A percentile compares a stretch with the other conserved stretches of the same genome.
Conservation (phyloP, 106 monocot genomes). For the Acanthochlamys bracteata region DNA sequence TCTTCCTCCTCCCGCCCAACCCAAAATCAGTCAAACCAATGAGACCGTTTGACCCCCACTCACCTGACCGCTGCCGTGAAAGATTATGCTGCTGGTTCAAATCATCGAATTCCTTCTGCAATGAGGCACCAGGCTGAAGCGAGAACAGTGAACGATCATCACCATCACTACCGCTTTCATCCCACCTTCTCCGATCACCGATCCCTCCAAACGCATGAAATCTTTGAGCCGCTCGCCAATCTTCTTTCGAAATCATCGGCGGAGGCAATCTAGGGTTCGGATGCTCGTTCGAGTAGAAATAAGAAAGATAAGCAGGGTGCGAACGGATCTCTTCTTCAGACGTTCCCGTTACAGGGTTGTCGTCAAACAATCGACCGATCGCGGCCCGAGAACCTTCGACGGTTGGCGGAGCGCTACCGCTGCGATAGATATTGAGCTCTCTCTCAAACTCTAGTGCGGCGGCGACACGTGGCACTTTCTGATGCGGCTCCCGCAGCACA, state of each 20-base stretch:
- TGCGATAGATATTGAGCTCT: constrained; percentile 50
- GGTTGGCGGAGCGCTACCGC: constrained; percentile 83
- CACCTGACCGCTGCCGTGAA: constrained; percentile 12
- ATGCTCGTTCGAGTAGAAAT: constrained; percentile 49
- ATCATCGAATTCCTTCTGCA: constrained; percentile 1
- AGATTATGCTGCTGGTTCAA: constrained; percentile 6
- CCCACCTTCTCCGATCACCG: constrained; percentile 28
- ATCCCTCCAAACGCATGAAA: constrained; percentile 21
- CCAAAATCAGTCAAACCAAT: constrained; percentile 33
- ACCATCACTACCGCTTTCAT: constrained; percentile 13
- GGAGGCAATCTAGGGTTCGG: constrained; percentile 53
- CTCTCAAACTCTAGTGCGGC: constrained; percentile 22
- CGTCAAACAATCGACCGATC: constrained; percentile 31
- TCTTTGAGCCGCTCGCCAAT: constrained; percentile 42
- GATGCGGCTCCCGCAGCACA: constrained; percentile 35
- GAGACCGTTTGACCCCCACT: constrained; percentile 33
- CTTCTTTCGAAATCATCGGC: constrained; percentile 43
- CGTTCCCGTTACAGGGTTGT: neutral
- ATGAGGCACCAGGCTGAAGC: constrained; percentile 13
- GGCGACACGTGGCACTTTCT: neutral
- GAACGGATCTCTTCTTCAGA: constrained; percentile 42
- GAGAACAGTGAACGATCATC: constrained; percentile 33
- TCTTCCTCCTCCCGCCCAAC: constrained; percentile 38
- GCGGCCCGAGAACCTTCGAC: constrained; percentile 66
- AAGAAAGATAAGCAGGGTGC: constrained; percentile 49